Evolutionary conservation across 352 stramenopile genomes (phyloP), one percentile per base, ranked within the genome.

Genomic region (Phytophthora kernoviae): DNA sequence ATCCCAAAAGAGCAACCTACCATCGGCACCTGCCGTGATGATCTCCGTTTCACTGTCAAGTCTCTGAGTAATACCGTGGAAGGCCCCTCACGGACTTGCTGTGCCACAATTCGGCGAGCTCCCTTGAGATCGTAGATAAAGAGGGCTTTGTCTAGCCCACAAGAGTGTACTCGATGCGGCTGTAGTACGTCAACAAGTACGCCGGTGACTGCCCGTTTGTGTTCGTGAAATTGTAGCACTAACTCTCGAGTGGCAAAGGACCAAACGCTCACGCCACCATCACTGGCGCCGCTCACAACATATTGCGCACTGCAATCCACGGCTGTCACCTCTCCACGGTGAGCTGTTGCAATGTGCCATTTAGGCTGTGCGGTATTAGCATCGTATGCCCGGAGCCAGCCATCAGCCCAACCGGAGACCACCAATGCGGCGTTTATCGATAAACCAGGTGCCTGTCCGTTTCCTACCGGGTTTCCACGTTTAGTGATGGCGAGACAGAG

Each of bases 111-210:
- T 18, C 90, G 75, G 24, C 84, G 77, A 68, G 96, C 84, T 54
- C 65, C 91, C 46, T 91, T 89, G 44, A 98, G 76, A 55, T 98
- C 91, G 74, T 96, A 97, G 32, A 94, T 96, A 69, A 98, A 93
- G 9, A 97, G 73, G 18, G 87, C 77, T 39, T 90, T 87, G 68
- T 98, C 93, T 1, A 81, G 65, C 0, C 87, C 87, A 30, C 82
- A 93, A 46, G 84, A 96, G 63, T 98, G 90, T 34, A 98, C 68
- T 46, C 90, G 77, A 65, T 96, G 83, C 2, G 87, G 86, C 36
- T 84, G 76, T 24, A 69, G 61, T 11, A 93, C 47, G 52, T 98
- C 91, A 4, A 97, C 72, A 0, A 94, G 64, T 30, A 97, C 80
- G 20, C 87, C 73, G 5, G 77, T 79, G 20, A 97, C 91, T 33